Percentiles rank a stretch among this genome's conserved stretches.
These are phyloP conservation scores for Verticillium nubilum DNA, from an alignment of 2,329 filamentous ascomycete genomes.

Conservation along the genomic window DNA sequence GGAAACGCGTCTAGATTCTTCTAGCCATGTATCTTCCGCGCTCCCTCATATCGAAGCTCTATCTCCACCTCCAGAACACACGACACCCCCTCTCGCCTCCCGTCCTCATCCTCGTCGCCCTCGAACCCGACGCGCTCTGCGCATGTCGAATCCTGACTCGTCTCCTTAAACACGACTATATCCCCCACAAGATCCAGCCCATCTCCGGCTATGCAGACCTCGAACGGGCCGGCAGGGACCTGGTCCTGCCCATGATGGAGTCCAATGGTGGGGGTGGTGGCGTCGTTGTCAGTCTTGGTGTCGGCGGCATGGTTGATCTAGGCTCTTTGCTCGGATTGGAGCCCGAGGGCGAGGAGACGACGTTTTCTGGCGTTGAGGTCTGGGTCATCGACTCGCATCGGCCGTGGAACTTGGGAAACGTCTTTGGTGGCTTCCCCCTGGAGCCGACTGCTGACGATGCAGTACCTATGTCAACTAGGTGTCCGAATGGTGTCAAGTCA, in stretches of 20 bases:
- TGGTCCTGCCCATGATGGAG: constrained; percentile 82
- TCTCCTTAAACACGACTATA: constrained; percentile 95
- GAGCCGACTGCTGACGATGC: constrained; percentile 44
- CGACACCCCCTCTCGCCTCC: constrained; percentile 88
- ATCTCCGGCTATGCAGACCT: constrained; percentile 91
- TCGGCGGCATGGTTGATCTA: constrained; percentile 87
- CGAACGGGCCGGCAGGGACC: constrained; percentile 68
- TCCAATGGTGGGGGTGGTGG: constrained; percentile 79
- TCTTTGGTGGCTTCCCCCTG: constrained; percentile 71
- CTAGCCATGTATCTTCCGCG: constrained; percentile 87
- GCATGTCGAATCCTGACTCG: constrained; percentile 90
- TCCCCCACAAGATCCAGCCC: constrained; percentile 94
- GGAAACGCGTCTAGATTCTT: constrained; percentile 23
- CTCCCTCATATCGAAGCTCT: constrained; percentile 81
- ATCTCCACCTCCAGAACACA: constrained; percentile 79
- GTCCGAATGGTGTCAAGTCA: constrained; percentile 61
- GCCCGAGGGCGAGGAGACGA: constrained; percentile 56
- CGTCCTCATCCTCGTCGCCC: constrained; percentile 84
- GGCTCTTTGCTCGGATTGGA: constrained; percentile 74
- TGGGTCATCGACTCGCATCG: constrained; percentile 91
- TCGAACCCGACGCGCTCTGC: constrained; percentile 93
- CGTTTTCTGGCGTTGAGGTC: constrained; percentile 81
- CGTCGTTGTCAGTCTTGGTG: constrained; percentile 85
- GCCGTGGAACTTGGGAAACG: constrained; percentile 91
- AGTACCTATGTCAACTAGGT: constrained; percentile 41